Base-by-base conservation (phyloP, 2,329 filamentous ascomycete species). In the Microdochium bolleyi region DNA sequence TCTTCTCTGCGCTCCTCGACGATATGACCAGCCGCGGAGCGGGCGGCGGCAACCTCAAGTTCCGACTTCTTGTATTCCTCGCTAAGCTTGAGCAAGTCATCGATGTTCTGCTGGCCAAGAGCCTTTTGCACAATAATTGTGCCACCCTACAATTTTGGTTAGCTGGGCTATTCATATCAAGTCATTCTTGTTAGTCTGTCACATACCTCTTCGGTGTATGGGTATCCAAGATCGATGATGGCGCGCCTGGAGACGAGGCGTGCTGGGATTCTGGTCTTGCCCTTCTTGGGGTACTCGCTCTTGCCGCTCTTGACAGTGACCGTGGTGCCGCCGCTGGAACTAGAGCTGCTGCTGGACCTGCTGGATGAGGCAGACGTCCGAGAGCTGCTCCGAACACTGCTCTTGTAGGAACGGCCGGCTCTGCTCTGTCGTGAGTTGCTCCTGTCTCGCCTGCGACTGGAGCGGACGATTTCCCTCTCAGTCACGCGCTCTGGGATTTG, bases 41-140 rank as follows among this genome's bases (percentile, higher is more conserved):
- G 72, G 51, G 72, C 69, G 22, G 72, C 70, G 41, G 67, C 57
- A 27, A 78, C 59, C 59, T 78, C 75, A 44, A 69, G 60, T 52
- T 78, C 75, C 32, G 69, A 73, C 63, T 80, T 79, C 64, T 79
- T 84, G 70, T 89, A 91, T 30, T 87, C 83, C 62, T 91, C 88
- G 68, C 89, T 95, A 50, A 91, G 75, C 62, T 83, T 86, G 61
- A 96, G 87, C 48, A 96, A 78, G 62, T 95, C 88, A 60, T 96
- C 91, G 57, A 96, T 96, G 61, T 96, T 90, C 19, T 92, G 84
- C 61, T 95, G 92, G 16, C 89, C 88, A 4, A 97, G 78, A 10
- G 92, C 92, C 64, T 89, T 87, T 60, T 88, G 83, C 32, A 97
- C 84, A 51, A 96, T 81, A 60, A 94, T 83, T 22, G 87, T 87